phyloP scores from a whole-genome alignment of 78 protist species.

The Dictyostelium intermedium region DNA sequence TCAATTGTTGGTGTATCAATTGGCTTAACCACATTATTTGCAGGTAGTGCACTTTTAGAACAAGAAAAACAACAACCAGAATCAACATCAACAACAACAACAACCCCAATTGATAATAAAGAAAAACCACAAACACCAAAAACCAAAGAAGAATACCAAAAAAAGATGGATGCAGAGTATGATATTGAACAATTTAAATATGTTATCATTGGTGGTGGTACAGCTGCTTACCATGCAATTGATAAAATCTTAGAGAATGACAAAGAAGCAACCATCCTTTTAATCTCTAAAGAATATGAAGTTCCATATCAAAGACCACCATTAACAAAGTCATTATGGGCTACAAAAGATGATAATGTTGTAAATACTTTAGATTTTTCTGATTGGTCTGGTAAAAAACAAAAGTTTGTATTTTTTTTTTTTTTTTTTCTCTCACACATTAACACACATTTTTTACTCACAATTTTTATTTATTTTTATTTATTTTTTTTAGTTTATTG shows the following conservation, averaged over 20 bases:
- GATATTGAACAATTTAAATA: conserved; percentile 74
- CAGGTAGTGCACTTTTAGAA: neutral
- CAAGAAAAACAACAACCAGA: neutral
- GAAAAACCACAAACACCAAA: neutral
- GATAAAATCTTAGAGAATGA: conserved; percentile 77
- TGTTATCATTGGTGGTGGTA: conserved; percentile 91
- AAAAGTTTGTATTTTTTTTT: neutral
- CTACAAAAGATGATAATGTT: conserved; percentile 15
- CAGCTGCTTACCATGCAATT: conserved; percentile 89
- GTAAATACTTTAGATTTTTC: conserved; percentile 11
- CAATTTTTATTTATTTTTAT: neutral
- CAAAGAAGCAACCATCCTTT: conserved; percentile 58
- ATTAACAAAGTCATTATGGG: conserved; percentile 90
- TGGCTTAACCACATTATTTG: neutral
- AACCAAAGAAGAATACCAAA: neutral
- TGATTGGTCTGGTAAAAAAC: conserved; percentile 69
- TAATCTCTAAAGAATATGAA: conserved; percentile 80
- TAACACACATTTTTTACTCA: too few relatives aligned
- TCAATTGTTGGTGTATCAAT: neutral
- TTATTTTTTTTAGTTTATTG: neutral
- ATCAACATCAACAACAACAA: neutral
- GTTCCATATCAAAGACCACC: conserved; percentile 92
- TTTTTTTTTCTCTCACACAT: neutral
- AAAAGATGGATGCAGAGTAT: conserved; percentile 7
- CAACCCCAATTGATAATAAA: neutral